A percentile compares a stretch with the other conserved stretches of the same genome.
These are phyloP conservation scores for Pythium utonaiense DNA, from an alignment of 352 stramenopile genomes.

Conservation along the genomic window DNA sequence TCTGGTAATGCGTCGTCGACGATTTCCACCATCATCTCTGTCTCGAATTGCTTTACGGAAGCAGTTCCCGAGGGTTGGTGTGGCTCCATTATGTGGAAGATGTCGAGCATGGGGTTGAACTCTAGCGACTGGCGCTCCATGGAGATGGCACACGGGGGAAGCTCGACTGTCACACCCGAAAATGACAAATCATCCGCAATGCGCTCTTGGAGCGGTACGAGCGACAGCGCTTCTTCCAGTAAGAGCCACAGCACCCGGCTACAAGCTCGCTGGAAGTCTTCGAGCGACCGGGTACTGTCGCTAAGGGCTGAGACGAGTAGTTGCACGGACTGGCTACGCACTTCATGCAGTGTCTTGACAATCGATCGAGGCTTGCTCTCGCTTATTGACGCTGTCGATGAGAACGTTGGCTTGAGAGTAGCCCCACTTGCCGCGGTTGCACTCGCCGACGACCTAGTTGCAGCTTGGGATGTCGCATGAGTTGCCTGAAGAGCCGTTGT, in stretches of 20 bases:
- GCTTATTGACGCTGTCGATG: not conserved
- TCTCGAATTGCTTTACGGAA: not conserved
- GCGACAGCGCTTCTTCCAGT: slow-evolving; percentile 34
- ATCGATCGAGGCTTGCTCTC: not conserved
- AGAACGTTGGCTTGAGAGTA: not conserved
- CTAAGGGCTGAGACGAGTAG: slow-evolving; percentile 9
- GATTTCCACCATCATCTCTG: not conserved
- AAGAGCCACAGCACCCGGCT: slow-evolving; percentile 50
- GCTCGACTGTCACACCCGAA: not conserved
- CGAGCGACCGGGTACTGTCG: not conserved
- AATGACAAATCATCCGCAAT: not conserved
- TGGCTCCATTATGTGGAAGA: slow-evolving; percentile 26
- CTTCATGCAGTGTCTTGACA: not conserved
- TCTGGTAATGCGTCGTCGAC: slow-evolving; percentile 11
- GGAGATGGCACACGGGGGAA: slow-evolving; percentile 14
- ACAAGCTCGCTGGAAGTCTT: slow-evolving; percentile 32
- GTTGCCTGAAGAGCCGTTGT: not conserved
- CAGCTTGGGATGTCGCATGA: not conserved
- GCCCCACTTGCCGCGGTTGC: not conserved
- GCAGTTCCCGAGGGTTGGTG: slow-evolving; percentile 1
- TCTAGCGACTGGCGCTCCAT: slow-evolving; percentile 11
- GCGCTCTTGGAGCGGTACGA: slow-evolving; percentile 5
- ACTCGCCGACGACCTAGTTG: not conserved
- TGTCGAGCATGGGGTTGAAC: slow-evolving; percentile 22
- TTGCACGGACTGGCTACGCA: slow-evolving; percentile 7